Conservation (phyloP, 1,139 yeast genomes). For the Taphrina populina region DNA sequence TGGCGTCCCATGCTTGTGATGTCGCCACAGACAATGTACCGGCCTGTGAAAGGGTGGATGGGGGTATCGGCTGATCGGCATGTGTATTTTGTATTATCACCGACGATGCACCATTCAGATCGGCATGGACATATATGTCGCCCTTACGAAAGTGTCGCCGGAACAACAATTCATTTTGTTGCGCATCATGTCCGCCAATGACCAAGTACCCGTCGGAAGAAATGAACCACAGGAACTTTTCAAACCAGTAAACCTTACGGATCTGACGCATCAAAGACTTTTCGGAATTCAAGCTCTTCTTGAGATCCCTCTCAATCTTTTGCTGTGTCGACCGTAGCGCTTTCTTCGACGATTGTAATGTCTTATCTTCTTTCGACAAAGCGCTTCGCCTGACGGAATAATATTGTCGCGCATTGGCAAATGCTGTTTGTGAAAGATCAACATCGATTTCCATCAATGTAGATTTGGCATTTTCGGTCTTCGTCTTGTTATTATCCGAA, state of each 20-base stretch:
- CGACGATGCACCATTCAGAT: conserved; percentile 68
- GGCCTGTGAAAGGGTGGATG: conserved; percentile 84
- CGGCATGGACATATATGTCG: conserved; percentile 74
- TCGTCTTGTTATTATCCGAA: background rate
- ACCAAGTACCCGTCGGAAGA: conserved; percentile 86
- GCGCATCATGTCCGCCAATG: conserved; percentile 77
- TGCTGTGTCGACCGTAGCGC: conserved; percentile 85
- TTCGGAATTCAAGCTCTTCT: conserved; percentile 63
- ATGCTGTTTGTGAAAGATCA: conserved; percentile 70
- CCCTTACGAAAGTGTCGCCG: conserved; percentile 69
- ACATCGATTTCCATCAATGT: conserved; percentile 57
- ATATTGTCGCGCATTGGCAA: conserved; percentile 85
- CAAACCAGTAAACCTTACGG: conserved; percentile 65
- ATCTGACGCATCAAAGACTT: conserved; percentile 47
- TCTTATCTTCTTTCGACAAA: conserved; percentile 73
- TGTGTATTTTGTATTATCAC: conserved; percentile 74
- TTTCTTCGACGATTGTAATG: conserved; percentile 70
- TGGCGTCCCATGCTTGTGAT: conserved; percentile 77
- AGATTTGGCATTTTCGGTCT: conserved; percentile 34
- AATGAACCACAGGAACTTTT: conserved; percentile 89
- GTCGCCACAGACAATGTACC: conserved; percentile 80
- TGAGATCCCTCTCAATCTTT: conserved; percentile 71
- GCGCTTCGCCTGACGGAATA: conserved; percentile 78
- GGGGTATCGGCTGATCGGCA: conserved; percentile 59
- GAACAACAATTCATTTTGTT: conserved; percentile 82